Percentiles rank a stretch among this genome's conserved stretches.
Conservation (phyloP, 1,284 basidiomycete genomes). For the Puccinia horiana region DNA sequence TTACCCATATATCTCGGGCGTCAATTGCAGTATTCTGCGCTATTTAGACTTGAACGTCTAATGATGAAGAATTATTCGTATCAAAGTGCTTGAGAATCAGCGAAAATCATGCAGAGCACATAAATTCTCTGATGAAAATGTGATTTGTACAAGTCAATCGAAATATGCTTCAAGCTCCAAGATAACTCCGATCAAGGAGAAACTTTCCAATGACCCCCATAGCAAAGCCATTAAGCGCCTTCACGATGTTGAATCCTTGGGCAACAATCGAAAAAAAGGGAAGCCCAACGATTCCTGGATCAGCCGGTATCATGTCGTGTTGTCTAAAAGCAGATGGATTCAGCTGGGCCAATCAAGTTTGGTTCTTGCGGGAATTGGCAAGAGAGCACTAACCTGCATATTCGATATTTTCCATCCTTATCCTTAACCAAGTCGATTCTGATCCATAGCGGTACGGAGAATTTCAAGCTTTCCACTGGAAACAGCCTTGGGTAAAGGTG, state of each 20-base stretch:
- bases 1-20: no score
- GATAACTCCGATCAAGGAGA: slow-evolving; percentile 10
- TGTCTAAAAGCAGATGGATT: not conserved
- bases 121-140: not conserved
- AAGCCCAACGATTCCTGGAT: not conserved
- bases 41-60: no score
- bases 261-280: not conserved
- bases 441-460: slow-evolving; percentile 7
- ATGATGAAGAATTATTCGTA: not conserved
- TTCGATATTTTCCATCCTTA: slow-evolving; percentile 20
- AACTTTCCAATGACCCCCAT: slow-evolving; percentile 8
- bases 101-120: not conserved
- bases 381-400: slow-evolving; percentile 10
- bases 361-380: not conserved
- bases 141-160: not conserved
- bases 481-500: slow-evolving; percentile 9
- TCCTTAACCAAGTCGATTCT: slow-evolving; percentile 20
- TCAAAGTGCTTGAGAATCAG: not conserved
- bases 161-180: slow-evolving; percentile 20
- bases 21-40: no score
- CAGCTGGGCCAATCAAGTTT: not conserved
- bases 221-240: slow-evolving; percentile 5
- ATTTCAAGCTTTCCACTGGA: not conserved
- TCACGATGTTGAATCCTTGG: not conserved
- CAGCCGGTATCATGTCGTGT: slow-evolving; percentile 4